phyloP scores from a whole-genome alignment of 2,329 filamentous ascomycete genomes.

The Volutella citrinella region DNA sequence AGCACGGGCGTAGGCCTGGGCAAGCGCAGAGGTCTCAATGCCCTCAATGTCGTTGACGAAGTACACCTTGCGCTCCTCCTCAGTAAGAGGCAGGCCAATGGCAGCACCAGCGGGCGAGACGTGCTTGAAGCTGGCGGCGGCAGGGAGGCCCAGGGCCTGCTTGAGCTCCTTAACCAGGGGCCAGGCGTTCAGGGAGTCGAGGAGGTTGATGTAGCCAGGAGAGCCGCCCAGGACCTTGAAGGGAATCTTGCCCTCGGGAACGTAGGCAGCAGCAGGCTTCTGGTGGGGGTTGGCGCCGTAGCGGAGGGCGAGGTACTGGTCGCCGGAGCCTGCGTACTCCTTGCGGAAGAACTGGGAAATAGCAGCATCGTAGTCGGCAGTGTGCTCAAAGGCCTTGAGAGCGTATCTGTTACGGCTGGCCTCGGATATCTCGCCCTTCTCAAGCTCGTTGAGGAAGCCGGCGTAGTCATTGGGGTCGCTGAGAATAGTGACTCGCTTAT shows the following conservation, averaged over 20 bases:
- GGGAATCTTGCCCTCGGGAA: constrained; percentile 71
- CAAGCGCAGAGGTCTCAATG: constrained; percentile 79
- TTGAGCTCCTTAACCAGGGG: constrained; percentile 95
- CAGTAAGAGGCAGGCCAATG: constrained; percentile 81
- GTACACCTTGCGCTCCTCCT: constrained; percentile 93
- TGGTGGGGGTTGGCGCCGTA: constrained; percentile 98
- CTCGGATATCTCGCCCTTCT: constrained; percentile 81
- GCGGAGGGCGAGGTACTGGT: constrained; percentile 79
- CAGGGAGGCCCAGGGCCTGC: constrained; percentile 79
- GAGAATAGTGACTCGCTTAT: constrained; percentile 90
- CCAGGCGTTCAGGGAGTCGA: constrained; percentile 97
- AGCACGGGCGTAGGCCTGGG: constrained; percentile 93
- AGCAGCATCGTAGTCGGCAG: constrained; percentile 90
- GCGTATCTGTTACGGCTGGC: constrained; percentile 84
- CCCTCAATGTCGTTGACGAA: constrained; percentile 95
- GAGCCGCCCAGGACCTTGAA: constrained; percentile 90
- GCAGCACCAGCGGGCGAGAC: constrained; percentile 95
- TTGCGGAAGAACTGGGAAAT: constrained; percentile 98
- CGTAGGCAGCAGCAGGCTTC: constrained; percentile 88
- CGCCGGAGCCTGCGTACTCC: constrained; percentile 84
- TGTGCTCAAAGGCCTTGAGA: constrained; percentile 97
- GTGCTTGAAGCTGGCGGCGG: constrained; percentile 98
- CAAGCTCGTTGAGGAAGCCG: constrained; percentile 87
- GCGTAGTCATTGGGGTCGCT: constrained; percentile 93
- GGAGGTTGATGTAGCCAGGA: constrained; percentile 95